These are phyloP conservation scores for Micractinium conductrix DNA, from an alignment of 139 green algal species.

Conservation along the genomic window DNA sequence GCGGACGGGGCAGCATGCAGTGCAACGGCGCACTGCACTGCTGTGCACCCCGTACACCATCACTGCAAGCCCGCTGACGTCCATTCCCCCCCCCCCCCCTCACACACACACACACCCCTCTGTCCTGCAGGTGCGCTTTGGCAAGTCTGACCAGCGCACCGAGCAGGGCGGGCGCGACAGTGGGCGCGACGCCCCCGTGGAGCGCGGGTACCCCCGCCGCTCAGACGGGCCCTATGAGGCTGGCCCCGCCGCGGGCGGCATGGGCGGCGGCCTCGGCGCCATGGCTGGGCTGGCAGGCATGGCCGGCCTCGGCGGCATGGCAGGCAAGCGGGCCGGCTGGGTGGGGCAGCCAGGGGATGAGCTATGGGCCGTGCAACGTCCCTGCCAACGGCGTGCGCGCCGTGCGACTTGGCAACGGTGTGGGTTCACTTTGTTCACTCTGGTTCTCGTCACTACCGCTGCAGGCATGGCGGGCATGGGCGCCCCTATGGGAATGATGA, in stretches of 20 bases:
- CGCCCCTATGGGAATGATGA: constrained; percentile 30
- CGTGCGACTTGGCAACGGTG: too few relatives aligned
- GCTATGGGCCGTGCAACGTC: too few relatives aligned
- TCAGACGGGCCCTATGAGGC: not conserved
- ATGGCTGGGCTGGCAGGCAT: constrained; percentile 4
- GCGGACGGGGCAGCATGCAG: too few relatives aligned
- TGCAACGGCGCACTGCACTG: too few relatives aligned
- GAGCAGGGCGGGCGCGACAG: not conserved
- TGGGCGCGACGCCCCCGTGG: not conserved
- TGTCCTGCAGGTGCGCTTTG: constrained; percentile 37
- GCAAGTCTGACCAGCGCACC: constrained; percentile 3
- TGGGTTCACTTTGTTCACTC: not conserved
- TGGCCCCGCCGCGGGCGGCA: not conserved
- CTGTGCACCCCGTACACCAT: too few relatives aligned
- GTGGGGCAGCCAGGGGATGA: too few relatives aligned
- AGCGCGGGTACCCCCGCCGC: not conserved
- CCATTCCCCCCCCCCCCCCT: too few relatives aligned
- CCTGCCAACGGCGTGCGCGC: too few relatives aligned
- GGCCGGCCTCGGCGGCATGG: not conserved
- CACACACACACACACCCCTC: too few relatives aligned
- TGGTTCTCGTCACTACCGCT: not conserved
- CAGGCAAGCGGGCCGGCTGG: too few relatives aligned
- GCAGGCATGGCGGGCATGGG: constrained; percentile 7
- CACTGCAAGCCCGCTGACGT: too few relatives aligned
- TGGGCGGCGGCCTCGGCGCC: not conserved